A percentile compares a stretch with the other conserved stretches of the same genome.
Conservation (phyloP, 768 basidiomycete genomes). For the Flagelloscypha sp. region DNA sequence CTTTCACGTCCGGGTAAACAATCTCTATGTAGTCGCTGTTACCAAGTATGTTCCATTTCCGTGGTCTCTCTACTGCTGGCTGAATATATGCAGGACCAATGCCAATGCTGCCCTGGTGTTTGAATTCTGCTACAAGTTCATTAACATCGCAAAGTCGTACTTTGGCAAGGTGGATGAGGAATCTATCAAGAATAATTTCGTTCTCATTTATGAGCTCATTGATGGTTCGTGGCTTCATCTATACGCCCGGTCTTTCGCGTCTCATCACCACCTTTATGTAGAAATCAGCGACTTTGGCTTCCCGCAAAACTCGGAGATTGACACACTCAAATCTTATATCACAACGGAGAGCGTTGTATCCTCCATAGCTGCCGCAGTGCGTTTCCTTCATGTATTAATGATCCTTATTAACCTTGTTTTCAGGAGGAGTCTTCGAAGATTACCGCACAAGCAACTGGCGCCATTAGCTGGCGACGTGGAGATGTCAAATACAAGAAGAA, state of each 20-base stretch:
- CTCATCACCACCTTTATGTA: slow-evolving; percentile 19
- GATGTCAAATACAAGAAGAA: slow-evolving; percentile 99
- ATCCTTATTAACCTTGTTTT: slow-evolving; percentile 3
- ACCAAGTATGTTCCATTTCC: slow-evolving; percentile 64
- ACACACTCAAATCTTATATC: slow-evolving; percentile 95
- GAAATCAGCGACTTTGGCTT: slow-evolving; percentile 99
- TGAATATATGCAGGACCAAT: slow-evolving; percentile 81
- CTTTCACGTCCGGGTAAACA: slow-evolving; percentile 95
- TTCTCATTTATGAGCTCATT: slow-evolving; percentile 94
- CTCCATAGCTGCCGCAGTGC: slow-evolving; percentile 72
- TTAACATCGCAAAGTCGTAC: slow-evolving; percentile 89
- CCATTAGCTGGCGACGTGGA: slow-evolving; percentile 88
- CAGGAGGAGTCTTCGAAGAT: slow-evolving; percentile 98
- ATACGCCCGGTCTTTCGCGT: slow-evolving; percentile 8
- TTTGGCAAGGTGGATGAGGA: slow-evolving; percentile 99
- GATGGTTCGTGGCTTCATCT: slow-evolving; percentile 51
- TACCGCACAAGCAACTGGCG: slow-evolving; percentile 93
- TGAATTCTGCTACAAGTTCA: slow-evolving; percentile 96
- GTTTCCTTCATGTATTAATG: slow-evolving; percentile 16
- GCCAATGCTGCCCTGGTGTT: slow-evolving; percentile 97
- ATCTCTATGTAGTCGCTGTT: slow-evolving; percentile 90
- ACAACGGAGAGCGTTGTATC: slow-evolving; percentile 95
- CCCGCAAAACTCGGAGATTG: slow-evolving; percentile 97
- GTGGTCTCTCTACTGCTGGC: too few relatives aligned
- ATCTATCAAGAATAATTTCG: slow-evolving; percentile 98